Conservation (phyloP, 306 rosid species). For the Chamaecrista fasciculata region DNA sequence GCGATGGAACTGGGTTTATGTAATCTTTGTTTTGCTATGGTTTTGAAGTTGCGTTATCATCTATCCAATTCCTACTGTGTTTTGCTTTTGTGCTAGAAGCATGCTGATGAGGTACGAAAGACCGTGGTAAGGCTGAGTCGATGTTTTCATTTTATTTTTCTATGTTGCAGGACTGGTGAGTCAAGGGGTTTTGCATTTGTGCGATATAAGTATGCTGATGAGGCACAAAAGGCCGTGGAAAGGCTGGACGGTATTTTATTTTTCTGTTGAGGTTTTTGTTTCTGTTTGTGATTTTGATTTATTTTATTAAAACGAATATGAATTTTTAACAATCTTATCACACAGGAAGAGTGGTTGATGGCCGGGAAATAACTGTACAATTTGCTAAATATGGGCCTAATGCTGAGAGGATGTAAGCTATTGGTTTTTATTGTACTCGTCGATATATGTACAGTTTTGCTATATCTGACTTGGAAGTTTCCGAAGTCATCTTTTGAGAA, state of each 20-base stretch:
- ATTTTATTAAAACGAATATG: neutral
- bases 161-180: constrained; percentile 66
- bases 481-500: neutral
- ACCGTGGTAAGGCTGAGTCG: too few species aligned
- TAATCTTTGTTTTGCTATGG: neutral
- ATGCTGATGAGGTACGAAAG: too few species aligned
- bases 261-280: neutral
- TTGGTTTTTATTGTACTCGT: neutral
- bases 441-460: neutral
- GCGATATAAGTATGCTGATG: constrained; percentile 88
- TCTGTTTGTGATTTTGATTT: neutral
- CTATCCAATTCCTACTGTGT: neutral
- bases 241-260: constrained; percentile 67
- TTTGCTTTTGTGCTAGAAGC: too few species aligned
- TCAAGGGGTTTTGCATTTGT: constrained; percentile 94
- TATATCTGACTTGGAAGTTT: neutral
- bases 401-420: constrained; percentile 87
- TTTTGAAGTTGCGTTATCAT: neutral
- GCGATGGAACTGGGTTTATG: neutral
- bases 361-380: constrained; percentile 91
- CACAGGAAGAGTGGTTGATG: constrained; percentile 83
- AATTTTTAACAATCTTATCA: neutral
- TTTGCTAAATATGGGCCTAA: constrained; percentile 94
- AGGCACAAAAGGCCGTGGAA: constrained; percentile 86
- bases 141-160: too few species aligned